Conservation (phyloP, 768 basidiomycete species). For the Udeniomyces megalosporus region DNA sequence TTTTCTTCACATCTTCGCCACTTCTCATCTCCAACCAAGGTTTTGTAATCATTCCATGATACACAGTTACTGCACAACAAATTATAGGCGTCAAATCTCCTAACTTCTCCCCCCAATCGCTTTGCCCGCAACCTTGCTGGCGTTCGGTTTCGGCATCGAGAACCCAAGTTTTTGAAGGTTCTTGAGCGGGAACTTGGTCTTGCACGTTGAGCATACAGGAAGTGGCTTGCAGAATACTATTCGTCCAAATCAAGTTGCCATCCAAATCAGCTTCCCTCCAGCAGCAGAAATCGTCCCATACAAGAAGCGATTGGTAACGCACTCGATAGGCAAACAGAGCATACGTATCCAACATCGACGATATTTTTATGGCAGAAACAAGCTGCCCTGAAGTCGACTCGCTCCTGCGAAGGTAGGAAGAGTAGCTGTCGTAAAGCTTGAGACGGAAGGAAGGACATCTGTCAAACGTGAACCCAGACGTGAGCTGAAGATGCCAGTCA, state of each 20-base stretch:
- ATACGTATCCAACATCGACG: conserved; percentile 90
- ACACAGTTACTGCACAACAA: background rate
- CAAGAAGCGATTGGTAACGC: no score
- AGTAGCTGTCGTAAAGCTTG: conserved; percentile 57
- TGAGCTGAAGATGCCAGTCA: background rate
- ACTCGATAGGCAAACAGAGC: conserved; percentile 97
- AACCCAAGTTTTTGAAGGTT: conserved; percentile 9
- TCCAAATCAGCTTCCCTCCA: no score
- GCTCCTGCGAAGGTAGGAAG: conserved; percentile 79
- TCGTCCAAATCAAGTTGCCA: no score
- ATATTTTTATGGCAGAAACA: conserved; percentile 98
- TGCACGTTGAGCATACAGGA: conserved; percentile 21
- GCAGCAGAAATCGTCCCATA: no score
- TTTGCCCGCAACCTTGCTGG: conserved; percentile 79
- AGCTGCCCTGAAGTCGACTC: conserved; percentile 89
- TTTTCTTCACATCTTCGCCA: no score
- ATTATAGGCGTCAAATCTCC: no score
- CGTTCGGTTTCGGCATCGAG: conserved; percentile 38
- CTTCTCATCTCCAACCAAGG: no score
- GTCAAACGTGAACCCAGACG: background rate
- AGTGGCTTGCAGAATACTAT: conserved; percentile 22
- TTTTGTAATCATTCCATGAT: no score
- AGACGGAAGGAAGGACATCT: conserved; percentile 74
- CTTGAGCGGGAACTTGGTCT: conserved; percentile 19
- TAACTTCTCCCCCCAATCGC: no score